Evolutionary conservation across 129 eudicot species (phyloP).

Genomic region (Flaveria robusta): DNA sequence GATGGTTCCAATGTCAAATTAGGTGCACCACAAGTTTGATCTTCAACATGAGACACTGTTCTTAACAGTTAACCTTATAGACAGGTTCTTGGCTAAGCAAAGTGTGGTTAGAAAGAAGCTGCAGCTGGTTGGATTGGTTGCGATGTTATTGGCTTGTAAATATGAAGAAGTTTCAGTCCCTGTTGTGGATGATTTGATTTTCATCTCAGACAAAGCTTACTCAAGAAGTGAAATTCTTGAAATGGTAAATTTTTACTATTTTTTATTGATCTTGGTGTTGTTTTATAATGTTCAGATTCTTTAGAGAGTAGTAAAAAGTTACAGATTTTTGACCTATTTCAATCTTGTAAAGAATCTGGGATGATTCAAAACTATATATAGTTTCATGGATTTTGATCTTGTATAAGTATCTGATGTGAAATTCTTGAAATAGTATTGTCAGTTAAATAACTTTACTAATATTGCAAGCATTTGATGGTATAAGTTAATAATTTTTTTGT

Average conservation of each 20-base stretch:
- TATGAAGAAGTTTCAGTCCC: slow-evolving; percentile 94
- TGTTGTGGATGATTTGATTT: slow-evolving; percentile 75
- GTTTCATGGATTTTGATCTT: not conserved
- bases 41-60: slow-evolving; percentile 81
- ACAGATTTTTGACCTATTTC: not conserved
- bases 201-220: slow-evolving; percentile 88
- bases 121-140: slow-evolving; percentile 86
- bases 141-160: slow-evolving; percentile 91
- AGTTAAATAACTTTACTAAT: not conserved
- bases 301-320: not conserved
- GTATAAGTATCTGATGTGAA: slow-evolving; percentile 1
- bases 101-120: slow-evolving; percentile 72
- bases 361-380: not conserved
- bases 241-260: slow-evolving; percentile 51
- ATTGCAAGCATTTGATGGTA: not conserved
- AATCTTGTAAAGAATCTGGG: too few species aligned
- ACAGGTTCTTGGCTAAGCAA: slow-evolving; percentile 73
- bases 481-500: not conserved
- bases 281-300: not conserved
- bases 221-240: slow-evolving; percentile 82
- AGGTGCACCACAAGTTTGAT: slow-evolving; percentile 95
- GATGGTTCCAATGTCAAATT: slow-evolving; percentile 24
- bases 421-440: slow-evolving; percentile 3
- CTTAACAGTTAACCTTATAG: slow-evolving; percentile 81
- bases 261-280: slow-evolving; percentile 17